Evolutionary conservation across 306 rosid species (phyloP).

Genomic region (Rubus idaeus): DNA sequence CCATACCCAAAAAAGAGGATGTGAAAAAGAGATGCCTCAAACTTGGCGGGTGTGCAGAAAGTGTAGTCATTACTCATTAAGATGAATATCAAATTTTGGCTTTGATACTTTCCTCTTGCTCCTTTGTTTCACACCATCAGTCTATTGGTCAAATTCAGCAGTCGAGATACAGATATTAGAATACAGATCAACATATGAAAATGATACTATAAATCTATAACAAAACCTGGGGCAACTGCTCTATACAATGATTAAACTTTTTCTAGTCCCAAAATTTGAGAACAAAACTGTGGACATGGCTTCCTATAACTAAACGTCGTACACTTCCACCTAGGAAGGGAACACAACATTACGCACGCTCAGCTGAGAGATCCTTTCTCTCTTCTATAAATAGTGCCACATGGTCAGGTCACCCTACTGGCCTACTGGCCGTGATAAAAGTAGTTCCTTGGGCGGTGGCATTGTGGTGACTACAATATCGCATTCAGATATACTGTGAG

Average conservation of each 20-base stretch:
- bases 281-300: background rate
- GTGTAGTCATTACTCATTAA: too few species aligned
- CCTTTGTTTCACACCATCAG: background rate
- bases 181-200: background rate
- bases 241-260: background rate
- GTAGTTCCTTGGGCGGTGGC: background rate
- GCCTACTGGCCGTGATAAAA: too few species aligned
- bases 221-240: background rate
- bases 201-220: background rate
- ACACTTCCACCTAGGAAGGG: background rate
- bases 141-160: too few species aligned
- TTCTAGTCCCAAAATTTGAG: background rate
- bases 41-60: too few species aligned
- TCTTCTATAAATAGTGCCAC: background rate
- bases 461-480: background rate
- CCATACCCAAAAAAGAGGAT: background rate
- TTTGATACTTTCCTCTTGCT: background rate
- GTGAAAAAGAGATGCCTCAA: background rate
- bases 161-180: too few species aligned
- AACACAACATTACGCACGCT: background rate
- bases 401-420: background rate
- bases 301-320: background rate
- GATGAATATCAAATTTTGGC: background rate
- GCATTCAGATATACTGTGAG: conserved; percentile 48
- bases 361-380: background rate